A percentile compares a stretch with the other conserved stretches of the same genome.
phyloP scores from a whole-genome alignment of 1,284 basidiomycete genomes.

The Ceratobasidium papillatum region DNA sequence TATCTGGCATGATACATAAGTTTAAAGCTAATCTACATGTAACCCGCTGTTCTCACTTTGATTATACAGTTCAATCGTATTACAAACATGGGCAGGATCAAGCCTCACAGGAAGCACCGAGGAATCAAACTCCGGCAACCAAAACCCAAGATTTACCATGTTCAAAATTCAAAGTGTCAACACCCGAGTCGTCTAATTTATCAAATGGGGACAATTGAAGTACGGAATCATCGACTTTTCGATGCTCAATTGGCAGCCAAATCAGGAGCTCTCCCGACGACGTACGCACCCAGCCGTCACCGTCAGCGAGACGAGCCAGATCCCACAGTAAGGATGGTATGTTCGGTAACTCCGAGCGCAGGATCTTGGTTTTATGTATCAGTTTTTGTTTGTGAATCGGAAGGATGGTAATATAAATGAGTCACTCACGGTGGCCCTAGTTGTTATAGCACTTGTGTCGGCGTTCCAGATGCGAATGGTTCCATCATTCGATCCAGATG shows the following conservation, averaged over 20 bases:
- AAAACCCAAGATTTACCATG: neutral
- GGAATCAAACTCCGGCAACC: neutral
- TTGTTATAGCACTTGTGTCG: neutral
- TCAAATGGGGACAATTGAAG: neutral
- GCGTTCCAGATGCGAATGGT: slow-evolving; percentile 27
- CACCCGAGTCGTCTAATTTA: neutral
- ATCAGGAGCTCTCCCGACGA: neutral
- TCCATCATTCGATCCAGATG: slow-evolving; percentile 9
- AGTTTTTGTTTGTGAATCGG: too few relatives aligned
- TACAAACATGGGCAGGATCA: too few relatives aligned
- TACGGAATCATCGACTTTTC: neutral
- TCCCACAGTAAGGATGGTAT: neutral
- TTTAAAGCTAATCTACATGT: too few relatives aligned
- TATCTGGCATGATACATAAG: too few relatives aligned
- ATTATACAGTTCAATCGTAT: too few relatives aligned
- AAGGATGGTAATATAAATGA: too few relatives aligned
- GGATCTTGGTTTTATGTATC: neutral
- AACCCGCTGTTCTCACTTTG: too few relatives aligned
- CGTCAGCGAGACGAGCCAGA: neutral
- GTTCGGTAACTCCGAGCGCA: too few relatives aligned
- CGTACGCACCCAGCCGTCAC: slow-evolving; percentile 10
- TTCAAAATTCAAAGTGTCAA: neutral
- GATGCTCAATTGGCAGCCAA: neutral
- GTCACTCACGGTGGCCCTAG: neutral
- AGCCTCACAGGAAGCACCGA: too few relatives aligned